These are phyloP conservation scores for Trametes hirsuta DNA, from an alignment of 1,284 basidiomycete species.

Conservation along the genomic window DNA sequence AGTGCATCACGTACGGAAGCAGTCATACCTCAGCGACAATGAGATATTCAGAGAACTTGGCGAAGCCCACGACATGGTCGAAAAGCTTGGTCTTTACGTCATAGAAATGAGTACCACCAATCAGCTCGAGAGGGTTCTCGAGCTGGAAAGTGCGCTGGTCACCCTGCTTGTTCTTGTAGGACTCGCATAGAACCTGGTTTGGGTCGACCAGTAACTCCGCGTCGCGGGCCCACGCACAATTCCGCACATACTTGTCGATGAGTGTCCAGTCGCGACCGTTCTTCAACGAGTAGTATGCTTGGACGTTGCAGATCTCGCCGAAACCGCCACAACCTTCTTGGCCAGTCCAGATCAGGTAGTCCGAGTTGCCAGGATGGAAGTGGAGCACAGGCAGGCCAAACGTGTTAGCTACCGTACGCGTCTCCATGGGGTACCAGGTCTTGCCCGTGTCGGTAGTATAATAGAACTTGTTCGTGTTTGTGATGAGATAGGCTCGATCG, in stretches of 20 bases:
- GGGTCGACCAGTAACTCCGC: conserved; percentile 79
- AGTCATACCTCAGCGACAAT: conserved; percentile 86
- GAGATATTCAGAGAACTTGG: conserved; percentile 95
- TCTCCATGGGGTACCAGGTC: conserved; percentile 66
- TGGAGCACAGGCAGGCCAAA: conserved; percentile 80
- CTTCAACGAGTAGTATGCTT: conserved; percentile 74
- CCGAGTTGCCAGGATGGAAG: conserved; percentile 85
- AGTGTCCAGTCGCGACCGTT: conserved; percentile 80
- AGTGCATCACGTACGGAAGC: too few species aligned
- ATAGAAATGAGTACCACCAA: conserved; percentile 83
- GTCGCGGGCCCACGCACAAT: conserved; percentile 93
- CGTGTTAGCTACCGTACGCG: conserved; percentile 77
- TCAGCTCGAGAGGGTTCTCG: conserved; percentile 77
- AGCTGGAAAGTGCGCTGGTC: conserved; percentile 64
- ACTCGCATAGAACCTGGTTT: conserved; percentile 92
- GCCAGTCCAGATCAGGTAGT: conserved; percentile 92
- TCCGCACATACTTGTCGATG: conserved; percentile 87
- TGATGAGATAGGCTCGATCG: conserved; percentile 91
- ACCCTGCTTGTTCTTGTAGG: conserved; percentile 82
- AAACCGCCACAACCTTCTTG: conserved; percentile 62
- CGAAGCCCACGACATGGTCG: conserved; percentile 88
- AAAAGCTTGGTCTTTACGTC: conserved; percentile 77
- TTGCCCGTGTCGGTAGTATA: conserved; percentile 86
- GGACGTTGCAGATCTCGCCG: conserved; percentile 63
- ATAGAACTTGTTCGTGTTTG: conserved; percentile 64